A percentile compares a stretch with the other conserved stretches of the same genome.
Conservation (phyloP, 495 filamentous ascomycete genomes). For the Trichoderma reesei region DNA sequence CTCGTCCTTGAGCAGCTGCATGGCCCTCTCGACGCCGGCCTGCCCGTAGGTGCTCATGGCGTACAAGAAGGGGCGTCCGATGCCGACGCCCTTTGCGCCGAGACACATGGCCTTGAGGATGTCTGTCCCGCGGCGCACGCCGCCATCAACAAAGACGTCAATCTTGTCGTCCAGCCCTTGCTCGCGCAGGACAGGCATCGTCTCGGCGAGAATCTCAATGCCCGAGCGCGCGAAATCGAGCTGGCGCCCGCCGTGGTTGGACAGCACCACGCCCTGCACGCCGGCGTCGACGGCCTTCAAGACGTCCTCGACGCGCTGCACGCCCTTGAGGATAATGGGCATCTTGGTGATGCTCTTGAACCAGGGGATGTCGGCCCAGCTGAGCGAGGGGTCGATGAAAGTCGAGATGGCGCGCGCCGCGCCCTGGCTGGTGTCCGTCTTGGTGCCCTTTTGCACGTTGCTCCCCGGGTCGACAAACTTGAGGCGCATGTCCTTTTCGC, state of each 20-base stretch:
- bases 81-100: slow-evolving; percentile 86
- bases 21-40: slow-evolving; percentile 78
- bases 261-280: slow-evolving; percentile 87
- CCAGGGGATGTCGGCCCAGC: slow-evolving; percentile 93
- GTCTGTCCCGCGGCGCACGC: slow-evolving; percentile 81
- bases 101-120: slow-evolving; percentile 94
- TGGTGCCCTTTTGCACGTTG: slow-evolving; percentile 63
- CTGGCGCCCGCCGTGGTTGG: slow-evolving; percentile 96
- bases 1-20: slow-evolving; percentile 94
- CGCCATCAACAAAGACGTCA: slow-evolving; percentile 88
- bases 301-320: slow-evolving; percentile 93
- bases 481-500: slow-evolving; percentile 90
- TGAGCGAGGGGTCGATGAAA: slow-evolving; percentile 88
- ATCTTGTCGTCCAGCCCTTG: slow-evolving; percentile 74
- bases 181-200: slow-evolving; percentile 85
- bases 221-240: slow-evolving; percentile 85
- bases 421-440: slow-evolving; percentile 80
- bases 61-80: slow-evolving; percentile 88
- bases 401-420: slow-evolving; percentile 83
- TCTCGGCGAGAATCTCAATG: slow-evolving; percentile 91
- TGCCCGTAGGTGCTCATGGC: slow-evolving; percentile 92
- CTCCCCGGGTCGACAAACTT: slow-evolving; percentile 85
- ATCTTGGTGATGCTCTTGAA: slow-evolving; percentile 87
- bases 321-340: slow-evolving; percentile 95
- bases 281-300: slow-evolving; percentile 72